Conservation (phyloP, 257 asterid genomes). For the Nicotiana tomentosiformis region DNA sequence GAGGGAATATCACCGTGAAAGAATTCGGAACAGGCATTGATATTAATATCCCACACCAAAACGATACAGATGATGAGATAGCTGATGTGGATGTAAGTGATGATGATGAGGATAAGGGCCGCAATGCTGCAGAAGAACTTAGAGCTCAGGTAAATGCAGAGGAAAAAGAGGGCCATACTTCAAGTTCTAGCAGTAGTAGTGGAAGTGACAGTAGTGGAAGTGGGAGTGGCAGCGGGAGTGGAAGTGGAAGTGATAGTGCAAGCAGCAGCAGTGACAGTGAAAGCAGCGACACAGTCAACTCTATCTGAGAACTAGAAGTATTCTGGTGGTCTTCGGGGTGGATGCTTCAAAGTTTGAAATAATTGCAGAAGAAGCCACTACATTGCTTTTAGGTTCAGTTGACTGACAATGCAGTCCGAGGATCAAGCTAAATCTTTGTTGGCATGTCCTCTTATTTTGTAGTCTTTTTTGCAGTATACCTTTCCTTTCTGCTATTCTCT, state of each 20-base stretch:
- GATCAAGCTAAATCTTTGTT: not conserved
- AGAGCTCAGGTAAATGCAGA: conserved; percentile 65
- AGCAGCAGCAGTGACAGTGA: conserved; percentile 74
- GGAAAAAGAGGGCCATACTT: conserved; percentile 37
- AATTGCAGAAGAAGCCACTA: not conserved
- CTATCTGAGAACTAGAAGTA: conserved; percentile 33
- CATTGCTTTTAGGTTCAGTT: not conserved
- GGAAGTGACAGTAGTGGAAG: conserved; percentile 70
- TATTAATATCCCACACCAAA: conserved; percentile 70
- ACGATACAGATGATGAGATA: conserved; percentile 75
- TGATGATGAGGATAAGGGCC: conserved; percentile 67
- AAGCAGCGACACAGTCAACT: conserved; percentile 59
- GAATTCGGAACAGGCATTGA: conserved; percentile 66
- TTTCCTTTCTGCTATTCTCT: not conserved
- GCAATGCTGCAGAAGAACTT: conserved; percentile 88
- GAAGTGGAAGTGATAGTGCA: conserved; percentile 35
- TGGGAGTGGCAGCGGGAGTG: conserved; percentile 47
- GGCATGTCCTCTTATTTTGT: not conserved
- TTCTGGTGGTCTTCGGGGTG: not conserved
- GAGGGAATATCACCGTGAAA: conserved; percentile 38
- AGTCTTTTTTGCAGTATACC: not conserved
- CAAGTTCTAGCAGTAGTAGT: conserved; percentile 70
- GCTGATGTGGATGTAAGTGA: conserved; percentile 86
- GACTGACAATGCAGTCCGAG: not conserved
- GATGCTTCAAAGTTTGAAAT: not conserved